Base-by-base conservation (phyloP, 768 basidiomycete species). In the Kwoniella dendrophila region DNA sequence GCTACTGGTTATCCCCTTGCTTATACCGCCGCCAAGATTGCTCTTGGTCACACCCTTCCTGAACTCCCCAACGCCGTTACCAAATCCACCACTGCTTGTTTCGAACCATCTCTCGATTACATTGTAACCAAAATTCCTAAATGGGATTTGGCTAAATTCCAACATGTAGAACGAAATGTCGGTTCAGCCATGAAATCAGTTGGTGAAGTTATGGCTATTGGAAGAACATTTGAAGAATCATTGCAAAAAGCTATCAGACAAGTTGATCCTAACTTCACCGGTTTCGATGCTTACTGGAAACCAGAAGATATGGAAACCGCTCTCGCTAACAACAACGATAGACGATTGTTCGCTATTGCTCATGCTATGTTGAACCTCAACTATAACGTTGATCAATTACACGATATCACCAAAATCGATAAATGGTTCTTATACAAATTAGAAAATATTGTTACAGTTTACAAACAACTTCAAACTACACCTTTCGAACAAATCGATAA, bases 401-500 rank as follows among this genome's bases (percentile, higher is more conserved):
- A 97, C 76, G 89, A 93, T 53, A 80, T 99, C 71, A 98, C 96
- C 64, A 98, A 97, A 84, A 98, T 98, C 71, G 95, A 97, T 84
- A 92, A 93, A 85, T 98, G 96, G 96, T 99, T 91, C 85, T 82
- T 99, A 61, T 88, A 96, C 85, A 99, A 98, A 83, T 89, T 99
- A 54, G 94, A 98, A 82, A 99, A 98, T 81, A 97, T 99, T 62
- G 92, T 98, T 59, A 86, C 88, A 72, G 92, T 93, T 0, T 88
- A 89, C 75, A 86, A 85, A 67, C 83, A 84, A 4, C 82, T 99
- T 41, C 87, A 88, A 75, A 83, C 84, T 30, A 86, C 86, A 32
- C 85, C 88, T 22, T 78, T 96, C 53, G 85, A 88, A 26, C 82
- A 84, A 7, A 83, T 94, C 57, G 84, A 87, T 76, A 80, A 85